Evolutionary conservation across 352 stramenopile genomes (phyloP), one percentile per base, ranked within the genome.

Genomic region (Globisporangium echinulatum): DNA sequence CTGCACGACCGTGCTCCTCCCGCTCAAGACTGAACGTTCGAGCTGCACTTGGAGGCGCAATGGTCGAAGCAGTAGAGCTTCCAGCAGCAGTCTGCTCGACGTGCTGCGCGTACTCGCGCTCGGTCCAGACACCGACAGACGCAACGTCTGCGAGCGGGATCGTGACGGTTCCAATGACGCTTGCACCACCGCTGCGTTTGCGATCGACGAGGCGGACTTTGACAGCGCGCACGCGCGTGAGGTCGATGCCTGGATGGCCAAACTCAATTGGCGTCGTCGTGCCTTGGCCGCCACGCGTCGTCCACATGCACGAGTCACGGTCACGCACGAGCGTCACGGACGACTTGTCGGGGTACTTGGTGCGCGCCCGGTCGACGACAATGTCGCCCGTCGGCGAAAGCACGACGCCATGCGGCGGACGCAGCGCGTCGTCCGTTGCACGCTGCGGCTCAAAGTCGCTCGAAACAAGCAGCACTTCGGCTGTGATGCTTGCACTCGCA

Each of bases 391-490:
- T 47, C 8, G 69, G 60, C 3, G 69, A 74, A 4, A 89, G 55
- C 4, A 67, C 51, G 7, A 83, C 33, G 2, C 71, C 73, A 46
- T 87, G 84, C 2, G 72, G 71, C 1, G 73, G 84, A 40, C 36
- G 67, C 3, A 63, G 40, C 1, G 58, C 58, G 10, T 67, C 54
- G 37, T 72, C 68, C 4, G 36, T 52, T 5, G 61, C 39, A 7
- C 61, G 44, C 14, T 76, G 63, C 0, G 54, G n/a, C 19, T 69
- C 52, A 44, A 80, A 83, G 49, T 89, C 79, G 38, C 71, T 70
- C 10, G 79, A 89, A 17, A 80, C 37, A 1, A 89, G 63, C 37
- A 75, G 37, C 10, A 89, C 55, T 53, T 87, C 66, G 1, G 77
- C 75, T 3, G 56, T 46, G 9, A 89, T 62, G 8, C 72, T 60